These are phyloP conservation scores for Hypoxylon sp. DNA, from an alignment of 2,329 filamentous ascomycete genomes.

Conservation along the genomic window DNA sequence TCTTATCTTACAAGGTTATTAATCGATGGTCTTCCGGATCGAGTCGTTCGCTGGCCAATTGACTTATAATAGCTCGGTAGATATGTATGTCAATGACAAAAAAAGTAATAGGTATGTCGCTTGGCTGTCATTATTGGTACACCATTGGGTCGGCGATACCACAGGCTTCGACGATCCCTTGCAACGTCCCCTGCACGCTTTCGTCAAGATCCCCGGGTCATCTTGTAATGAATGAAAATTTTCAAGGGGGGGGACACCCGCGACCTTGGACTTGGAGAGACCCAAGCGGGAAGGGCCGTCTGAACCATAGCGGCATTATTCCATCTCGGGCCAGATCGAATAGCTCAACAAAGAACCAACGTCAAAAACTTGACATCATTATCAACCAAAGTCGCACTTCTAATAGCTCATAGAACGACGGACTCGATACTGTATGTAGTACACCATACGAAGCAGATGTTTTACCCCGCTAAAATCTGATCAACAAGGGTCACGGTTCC, in stretches of 20 bases:
- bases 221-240: constrained; percentile 12
- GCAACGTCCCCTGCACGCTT: constrained; percentile 25
- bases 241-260: constrained; percentile 19
- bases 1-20: constrained; percentile 6
- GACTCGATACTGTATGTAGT: constrained; percentile 10
- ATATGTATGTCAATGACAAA: constrained; percentile 19
- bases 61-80: constrained; percentile 1
- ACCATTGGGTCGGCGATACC: constrained; percentile 31
- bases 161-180: constrained; percentile 23
- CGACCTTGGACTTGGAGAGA: constrained; percentile 27
- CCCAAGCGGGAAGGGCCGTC: constrained; percentile 37
- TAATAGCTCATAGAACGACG: not conserved
- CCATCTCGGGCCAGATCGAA: constrained; percentile 1
- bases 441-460: constrained; percentile 4
- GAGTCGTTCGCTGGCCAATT: constrained; percentile 42
- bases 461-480: constrained; percentile 26
- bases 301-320: constrained; percentile 14
- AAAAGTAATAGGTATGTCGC: constrained; percentile 23
- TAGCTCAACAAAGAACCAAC: constrained; percentile 15
- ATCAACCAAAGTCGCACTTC: not conserved
- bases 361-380: constrained; percentile 8
- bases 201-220: constrained; percentile 29
- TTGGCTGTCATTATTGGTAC: constrained; percentile 17
- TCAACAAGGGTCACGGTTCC: constrained; percentile 18
- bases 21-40: constrained; percentile 22